Percentiles rank a stretch among this genome's conserved stretches.
These are phyloP conservation scores for Alternaria incomplexa DNA, from an alignment of 2,329 filamentous ascomycete species.

Conservation along the genomic window DNA sequence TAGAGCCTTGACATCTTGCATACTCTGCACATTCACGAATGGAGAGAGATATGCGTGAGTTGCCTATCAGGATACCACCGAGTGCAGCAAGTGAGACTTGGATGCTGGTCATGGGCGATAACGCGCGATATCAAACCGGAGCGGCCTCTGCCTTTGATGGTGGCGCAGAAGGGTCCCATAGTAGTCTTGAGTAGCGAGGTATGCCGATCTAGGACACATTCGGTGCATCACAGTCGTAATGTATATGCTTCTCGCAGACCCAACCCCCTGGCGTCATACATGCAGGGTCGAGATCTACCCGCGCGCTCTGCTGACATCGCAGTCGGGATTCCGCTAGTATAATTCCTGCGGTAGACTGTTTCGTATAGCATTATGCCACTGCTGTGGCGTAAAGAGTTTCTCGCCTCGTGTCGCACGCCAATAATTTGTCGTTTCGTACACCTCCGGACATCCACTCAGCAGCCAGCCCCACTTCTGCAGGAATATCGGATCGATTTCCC, in stretches of 20 bases:
- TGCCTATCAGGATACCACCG: too few species aligned
- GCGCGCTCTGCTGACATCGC: neutral
- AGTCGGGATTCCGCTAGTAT: neutral
- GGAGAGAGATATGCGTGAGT: too few species aligned
- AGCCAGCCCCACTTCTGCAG: slow-evolving; percentile 55
- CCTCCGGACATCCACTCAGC: slow-evolving; percentile 47
- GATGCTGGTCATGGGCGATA: too few species aligned
- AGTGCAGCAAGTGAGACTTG: too few species aligned
- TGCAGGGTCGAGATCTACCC: neutral
- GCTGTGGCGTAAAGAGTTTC: slow-evolving; percentile 5
- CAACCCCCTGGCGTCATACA: neutral
- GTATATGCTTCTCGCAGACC: neutral
- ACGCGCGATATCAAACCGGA: too few species aligned
- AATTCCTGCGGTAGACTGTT: neutral
- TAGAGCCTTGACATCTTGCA: too few species aligned
- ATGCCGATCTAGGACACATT: too few species aligned
- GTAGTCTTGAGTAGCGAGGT: too few species aligned
- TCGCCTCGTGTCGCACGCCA: slow-evolving; percentile 24
- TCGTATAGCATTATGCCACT: slow-evolving; percentile 1
- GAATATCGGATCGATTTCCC: slow-evolving; percentile 58
- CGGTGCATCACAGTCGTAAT: too few species aligned
- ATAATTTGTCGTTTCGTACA: slow-evolving; percentile 38
- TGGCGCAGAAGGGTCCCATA: too few species aligned
- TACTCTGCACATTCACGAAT: too few species aligned
- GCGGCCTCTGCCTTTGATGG: too few species aligned